Conservation (phyloP, 1,284 basidiomycete genomes). For the Cronartium quercuum region DNA sequence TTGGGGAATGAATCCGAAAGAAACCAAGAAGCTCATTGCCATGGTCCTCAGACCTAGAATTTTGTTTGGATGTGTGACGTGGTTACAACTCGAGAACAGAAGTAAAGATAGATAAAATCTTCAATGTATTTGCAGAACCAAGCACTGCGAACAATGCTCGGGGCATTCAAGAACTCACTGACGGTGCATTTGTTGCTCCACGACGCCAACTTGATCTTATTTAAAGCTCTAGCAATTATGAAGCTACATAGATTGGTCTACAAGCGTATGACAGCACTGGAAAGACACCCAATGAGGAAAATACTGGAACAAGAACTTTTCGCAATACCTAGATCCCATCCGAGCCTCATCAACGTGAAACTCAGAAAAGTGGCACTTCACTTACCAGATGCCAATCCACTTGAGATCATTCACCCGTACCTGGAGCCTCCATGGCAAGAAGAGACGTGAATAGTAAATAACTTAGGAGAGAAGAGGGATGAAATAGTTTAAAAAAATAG, state of each 20-base stretch:
- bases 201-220: background rate
- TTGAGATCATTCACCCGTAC: background rate
- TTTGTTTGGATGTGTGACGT: background rate
- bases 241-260: background rate
- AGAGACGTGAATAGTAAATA: background rate
- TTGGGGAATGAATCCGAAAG: background rate
- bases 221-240: background rate
- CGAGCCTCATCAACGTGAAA: background rate
- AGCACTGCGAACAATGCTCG: background rate
- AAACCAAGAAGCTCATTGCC: background rate
- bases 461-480: background rate
- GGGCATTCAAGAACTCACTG: background rate
- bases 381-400: background rate
- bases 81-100: background rate
- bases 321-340: background rate
- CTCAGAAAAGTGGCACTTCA: background rate
- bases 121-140: background rate
- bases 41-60: background rate
- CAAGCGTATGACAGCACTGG: background rate
- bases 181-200: no score
- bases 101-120: background rate
- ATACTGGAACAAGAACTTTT: background rate
- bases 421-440: background rate
- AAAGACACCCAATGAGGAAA: background rate
- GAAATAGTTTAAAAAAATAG: background rate